Evolutionary conservation across 352 stramenopile genomes (phyloP), one percentile per base, ranked within the genome.

Genomic region (Pythium insidiosum): DNA sequence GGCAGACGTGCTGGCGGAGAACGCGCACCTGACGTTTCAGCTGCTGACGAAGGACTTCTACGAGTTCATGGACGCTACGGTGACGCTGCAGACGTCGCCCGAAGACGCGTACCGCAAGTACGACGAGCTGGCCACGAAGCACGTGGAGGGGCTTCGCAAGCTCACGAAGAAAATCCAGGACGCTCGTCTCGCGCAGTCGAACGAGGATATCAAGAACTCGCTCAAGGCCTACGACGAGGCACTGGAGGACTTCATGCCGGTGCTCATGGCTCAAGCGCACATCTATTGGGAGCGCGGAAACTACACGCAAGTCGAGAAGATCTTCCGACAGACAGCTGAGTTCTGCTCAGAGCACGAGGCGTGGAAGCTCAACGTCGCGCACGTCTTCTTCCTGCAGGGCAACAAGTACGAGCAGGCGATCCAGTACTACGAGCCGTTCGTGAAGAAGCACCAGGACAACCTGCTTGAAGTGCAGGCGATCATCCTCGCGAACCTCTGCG

Each of bases 211-310:
- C 45, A 97, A 97, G 61, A 70, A 68, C 25, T 80, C 73, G 6
- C 63, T 95, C 24, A 94, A 97, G 59, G 84, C 95, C 20, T 97
- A 98, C 61, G 89, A 98, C 50, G 75, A 94, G 22, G 88, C 85
- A 16, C 73, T 98, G 22, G 89, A 98, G 43, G 69, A 84, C 13
- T 98, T 97, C 34, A 96, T 98, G 65, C 89, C 94, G n/a, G 84
- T 97, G 46, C 63, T 99, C 16, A 98, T 97, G 93, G 85, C 90
- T n/a, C 88, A 97, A 53, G 91, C 87, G 6, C 88, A 93, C 37
- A 94, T 98, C 20, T 97, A 97, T 58, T 99, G 95, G 95, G 94
- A 98, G 31, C 77, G 85, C 39, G 88, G 95, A 47, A 96, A 98
- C 59, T 98, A 97, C 63, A 71, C 69, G n/a, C 93, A 96, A 66